phyloP scores from a whole-genome alignment of 345 rosid genomes.

The Crucihimalaya himalaica region DNA sequence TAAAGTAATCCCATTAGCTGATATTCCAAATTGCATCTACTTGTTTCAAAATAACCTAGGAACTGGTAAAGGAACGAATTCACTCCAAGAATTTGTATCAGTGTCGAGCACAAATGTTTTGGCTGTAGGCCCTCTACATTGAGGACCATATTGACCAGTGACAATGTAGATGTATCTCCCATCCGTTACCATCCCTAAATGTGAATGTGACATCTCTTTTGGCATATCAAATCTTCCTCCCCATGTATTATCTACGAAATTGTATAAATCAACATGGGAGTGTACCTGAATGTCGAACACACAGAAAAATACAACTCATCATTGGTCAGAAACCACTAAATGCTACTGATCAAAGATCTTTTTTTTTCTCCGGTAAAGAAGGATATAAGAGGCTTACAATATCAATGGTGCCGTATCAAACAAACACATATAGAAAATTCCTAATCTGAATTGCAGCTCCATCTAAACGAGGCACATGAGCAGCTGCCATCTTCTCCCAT shows the following conservation, averaged over 20 bases:
- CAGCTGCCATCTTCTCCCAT: constrained; percentile 87
- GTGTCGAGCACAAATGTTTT: no score
- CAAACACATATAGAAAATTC: constrained; percentile 79
- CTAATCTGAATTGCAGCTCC: constrained; percentile 90
- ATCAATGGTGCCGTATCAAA: constrained; percentile 89
- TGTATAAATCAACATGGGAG: no score
- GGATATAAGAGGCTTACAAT: constrained; percentile 49
- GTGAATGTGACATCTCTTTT: no score
- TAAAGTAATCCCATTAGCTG: not conserved
- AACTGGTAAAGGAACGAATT: constrained; percentile 70
- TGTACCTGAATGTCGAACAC: no score
- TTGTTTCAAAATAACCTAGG: constrained; percentile 62
- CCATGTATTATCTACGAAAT: no score
- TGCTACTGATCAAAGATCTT: not conserved
- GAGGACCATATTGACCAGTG: no score
- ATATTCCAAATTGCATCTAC: not conserved
- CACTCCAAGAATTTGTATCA: no score
- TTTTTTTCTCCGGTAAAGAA: not conserved
- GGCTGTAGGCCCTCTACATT: no score
- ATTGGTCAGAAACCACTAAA: not conserved
- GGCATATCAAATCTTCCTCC: no score
- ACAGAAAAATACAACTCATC: constrained; percentile 1
- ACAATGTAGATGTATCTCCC: no score
- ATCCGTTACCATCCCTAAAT: no score
- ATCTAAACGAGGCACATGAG: constrained; percentile 94